Evolutionary conservation across 2,329 filamentous ascomycete genomes (phyloP).

Genomic region (Clonostachys solani): DNA sequence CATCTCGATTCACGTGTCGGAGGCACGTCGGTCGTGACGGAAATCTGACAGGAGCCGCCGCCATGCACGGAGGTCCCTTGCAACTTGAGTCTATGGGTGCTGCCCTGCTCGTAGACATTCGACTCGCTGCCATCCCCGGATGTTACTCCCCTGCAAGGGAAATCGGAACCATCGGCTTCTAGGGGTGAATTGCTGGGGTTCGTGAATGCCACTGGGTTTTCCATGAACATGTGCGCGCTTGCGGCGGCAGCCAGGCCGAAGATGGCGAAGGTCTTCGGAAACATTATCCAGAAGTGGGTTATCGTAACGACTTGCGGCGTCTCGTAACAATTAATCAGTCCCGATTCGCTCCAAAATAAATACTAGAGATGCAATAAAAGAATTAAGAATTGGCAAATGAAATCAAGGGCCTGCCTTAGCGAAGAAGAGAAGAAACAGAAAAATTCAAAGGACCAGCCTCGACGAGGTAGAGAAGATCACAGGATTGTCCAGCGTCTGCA

Average conservation of each 20-base stretch:
- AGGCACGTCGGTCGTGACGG: conserved; percentile 73
- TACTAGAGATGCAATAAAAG: too few species aligned
- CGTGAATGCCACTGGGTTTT: conserved; percentile 60
- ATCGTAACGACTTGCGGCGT: too few species aligned
- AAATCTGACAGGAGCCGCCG: conserved; percentile 88
- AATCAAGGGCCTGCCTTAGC: too few species aligned
- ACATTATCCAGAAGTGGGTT: conserved; percentile 25
- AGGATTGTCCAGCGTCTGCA: too few species aligned
- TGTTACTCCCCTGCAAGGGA: conserved; percentile 71
- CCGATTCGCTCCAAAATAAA: too few species aligned
- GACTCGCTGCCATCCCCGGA: conserved; percentile 13
- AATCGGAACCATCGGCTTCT: conserved; percentile 55
- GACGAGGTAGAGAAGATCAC: too few species aligned
- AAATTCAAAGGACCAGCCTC: too few species aligned
- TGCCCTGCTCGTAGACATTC: conserved; percentile 52
- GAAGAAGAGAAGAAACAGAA: too few species aligned
- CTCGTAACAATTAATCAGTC: too few species aligned
- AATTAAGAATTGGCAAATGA: too few species aligned
- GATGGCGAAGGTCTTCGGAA: conserved; percentile 41
- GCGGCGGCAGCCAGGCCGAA: conserved; percentile 55
- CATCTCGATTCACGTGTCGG: conserved; percentile 66
- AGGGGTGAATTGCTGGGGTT: conserved; percentile 60
- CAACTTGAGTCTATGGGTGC: conserved; percentile 52
- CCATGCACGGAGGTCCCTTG: conserved; percentile 75
- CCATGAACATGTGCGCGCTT: conserved; percentile 75